Evolutionary conservation across 345 rosid genomes (phyloP).

Genomic region (Lepidium africanum): DNA sequence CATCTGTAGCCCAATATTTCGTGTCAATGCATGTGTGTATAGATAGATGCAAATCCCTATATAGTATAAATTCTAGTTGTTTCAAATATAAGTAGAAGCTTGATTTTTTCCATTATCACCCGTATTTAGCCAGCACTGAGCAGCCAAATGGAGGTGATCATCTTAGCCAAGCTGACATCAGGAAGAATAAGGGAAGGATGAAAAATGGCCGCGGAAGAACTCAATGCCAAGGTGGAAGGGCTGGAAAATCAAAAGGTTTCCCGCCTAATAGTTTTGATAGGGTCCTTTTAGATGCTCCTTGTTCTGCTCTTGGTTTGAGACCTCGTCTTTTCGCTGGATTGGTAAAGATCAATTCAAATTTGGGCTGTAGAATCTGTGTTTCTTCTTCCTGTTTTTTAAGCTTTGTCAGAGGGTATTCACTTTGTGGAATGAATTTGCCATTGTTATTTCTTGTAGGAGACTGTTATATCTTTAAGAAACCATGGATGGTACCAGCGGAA

Average conservation of each 20-base stretch:
- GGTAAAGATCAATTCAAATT: constrained; percentile 38
- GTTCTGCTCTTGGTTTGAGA: constrained; percentile 97
- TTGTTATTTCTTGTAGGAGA: constrained; percentile 47
- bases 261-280: constrained; percentile 79
- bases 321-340: constrained; percentile 84
- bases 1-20: not conserved
- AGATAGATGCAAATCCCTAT: not conserved
- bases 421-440: not conserved
- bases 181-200: constrained; percentile 66
- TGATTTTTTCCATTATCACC: constrained; percentile 25
- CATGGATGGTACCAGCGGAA: constrained; percentile 81
- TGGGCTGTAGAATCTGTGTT: not conserved
- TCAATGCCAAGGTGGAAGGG: constrained; percentile 69
- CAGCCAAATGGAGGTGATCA: constrained; percentile 43
- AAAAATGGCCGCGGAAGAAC: constrained; percentile 91
- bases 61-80: not conserved
- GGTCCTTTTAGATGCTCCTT: constrained; percentile 97
- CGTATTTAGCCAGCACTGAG: constrained; percentile 46
- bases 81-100: not conserved
- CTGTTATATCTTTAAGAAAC: constrained; percentile 66
- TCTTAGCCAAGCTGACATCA: constrained; percentile 56
- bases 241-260: constrained; percentile 75
- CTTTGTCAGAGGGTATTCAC: not conserved
- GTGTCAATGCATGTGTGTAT: not conserved
- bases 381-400: not conserved